phyloP scores from a whole-genome alignment of 495 filamentous ascomycete species.

The Aspergillus sclerotiicarbonarius region DNA sequence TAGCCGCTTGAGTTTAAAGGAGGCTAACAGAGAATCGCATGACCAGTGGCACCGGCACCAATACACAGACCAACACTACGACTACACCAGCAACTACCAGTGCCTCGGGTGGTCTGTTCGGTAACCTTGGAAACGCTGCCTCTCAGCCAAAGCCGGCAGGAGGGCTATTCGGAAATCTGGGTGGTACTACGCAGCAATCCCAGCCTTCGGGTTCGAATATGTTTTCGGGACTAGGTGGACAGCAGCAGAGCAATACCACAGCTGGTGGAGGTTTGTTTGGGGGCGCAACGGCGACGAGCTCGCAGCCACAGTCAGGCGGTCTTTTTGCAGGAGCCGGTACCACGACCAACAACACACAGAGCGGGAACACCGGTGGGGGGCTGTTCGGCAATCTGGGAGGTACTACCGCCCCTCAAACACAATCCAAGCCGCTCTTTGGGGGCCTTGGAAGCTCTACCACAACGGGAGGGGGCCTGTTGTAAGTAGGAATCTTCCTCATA shows the following conservation, averaged over 20 bases:
- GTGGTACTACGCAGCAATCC: slow-evolving; percentile 29
- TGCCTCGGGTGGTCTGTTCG: slow-evolving; percentile 39
- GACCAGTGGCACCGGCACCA: slow-evolving; percentile 24
- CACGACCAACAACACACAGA: slow-evolving; percentile 37
- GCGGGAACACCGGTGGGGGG: slow-evolving; percentile 34
- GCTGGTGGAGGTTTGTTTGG: slow-evolving; percentile 52
- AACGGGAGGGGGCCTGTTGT: slow-evolving; percentile 49
- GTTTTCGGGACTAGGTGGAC: slow-evolving; percentile 35
- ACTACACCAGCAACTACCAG: slow-evolving; percentile 27
- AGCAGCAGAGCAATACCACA: slow-evolving; percentile 27
- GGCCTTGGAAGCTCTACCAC: slow-evolving; percentile 29
- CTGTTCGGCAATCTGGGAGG: slow-evolving; percentile 32
- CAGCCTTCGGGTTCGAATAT: slow-evolving; percentile 41
- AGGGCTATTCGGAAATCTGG: slow-evolving; percentile 46
- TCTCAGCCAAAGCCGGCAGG: slow-evolving; percentile 41
- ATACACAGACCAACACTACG: slow-evolving; percentile 28
- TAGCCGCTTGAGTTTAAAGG: background rate
- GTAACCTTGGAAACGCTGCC: slow-evolving; percentile 27
- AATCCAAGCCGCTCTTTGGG: slow-evolving; percentile 37
- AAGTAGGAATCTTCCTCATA: slow-evolving; percentile 24
- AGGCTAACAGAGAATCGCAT: slow-evolving; percentile 5
- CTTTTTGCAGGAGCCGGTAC: slow-evolving; percentile 46
- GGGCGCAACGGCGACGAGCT: slow-evolving; percentile 35
- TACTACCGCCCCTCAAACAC: slow-evolving; percentile 34
- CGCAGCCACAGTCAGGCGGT: slow-evolving; percentile 45